Evolutionary conservation across 1,284 basidiomycete species (phyloP), one percentile per base, ranked within the genome.

Genomic region (Amylostereum chailletii): DNA sequence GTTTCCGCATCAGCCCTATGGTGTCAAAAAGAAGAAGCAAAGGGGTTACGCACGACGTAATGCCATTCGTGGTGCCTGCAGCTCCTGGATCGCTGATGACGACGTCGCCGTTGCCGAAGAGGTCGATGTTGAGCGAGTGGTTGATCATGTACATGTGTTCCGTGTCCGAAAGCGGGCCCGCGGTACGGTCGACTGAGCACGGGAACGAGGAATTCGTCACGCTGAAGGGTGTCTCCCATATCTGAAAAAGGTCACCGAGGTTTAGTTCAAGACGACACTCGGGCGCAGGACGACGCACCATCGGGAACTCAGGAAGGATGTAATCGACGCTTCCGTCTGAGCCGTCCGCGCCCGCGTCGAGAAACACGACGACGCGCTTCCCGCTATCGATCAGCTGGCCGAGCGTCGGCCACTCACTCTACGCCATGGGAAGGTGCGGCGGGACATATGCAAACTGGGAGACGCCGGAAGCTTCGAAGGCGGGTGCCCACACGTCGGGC

Each of bases 161-260:
- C 27, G 59, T 60, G 1, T 68, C 65, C 3, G 66, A 60, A n/a
- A 79, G 66, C 0, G 75, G 71, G 0, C 77, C 77, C 11, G 53
- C 55, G 45, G 69, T 83, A 45, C 87, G 79, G 65, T 90, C 78
- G 40, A 89, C 77, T 4, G 70, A 74, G 66, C 89, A 92, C 7
- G 80, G 81, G 67, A 88, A 91, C 1, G 67, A 69, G 6, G 71
- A 26, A 58, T 79, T 65, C 30, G 79, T 81, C 32, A 81, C 76
- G 57, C 77, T 77, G 63, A 79, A 86, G 0, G 85, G 80, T 47
- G 83, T 82, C 66, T 91, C 86, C 82, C 85, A 90, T 46, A 90
- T 71, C 75, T 86, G 71, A 61, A 55, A 52, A 71, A 30, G 5
- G 30, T 27, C 2, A 33, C 9, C 19, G 34, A 31, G 5, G 1